phyloP scores from a whole-genome alignment of 352 stramenopile species.

The Phytophthora sansomeana region DNA sequence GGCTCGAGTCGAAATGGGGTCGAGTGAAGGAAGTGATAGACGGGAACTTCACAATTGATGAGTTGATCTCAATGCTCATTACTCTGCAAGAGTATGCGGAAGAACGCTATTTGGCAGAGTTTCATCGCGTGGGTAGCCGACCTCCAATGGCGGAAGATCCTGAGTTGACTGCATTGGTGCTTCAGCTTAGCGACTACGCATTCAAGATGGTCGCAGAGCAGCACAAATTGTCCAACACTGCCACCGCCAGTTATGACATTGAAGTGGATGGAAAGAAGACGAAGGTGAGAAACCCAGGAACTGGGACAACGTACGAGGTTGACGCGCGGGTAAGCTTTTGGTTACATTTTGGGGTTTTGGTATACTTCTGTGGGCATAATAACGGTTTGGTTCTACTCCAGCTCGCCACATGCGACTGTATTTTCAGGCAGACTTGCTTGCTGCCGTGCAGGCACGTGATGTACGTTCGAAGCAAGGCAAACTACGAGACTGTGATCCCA shows the following conservation, averaged over 20 bases:
- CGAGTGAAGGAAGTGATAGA: too few species aligned
- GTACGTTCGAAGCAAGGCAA: slow-evolving; percentile 1
- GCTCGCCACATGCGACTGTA: not conserved
- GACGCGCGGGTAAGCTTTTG: slow-evolving; percentile 14
- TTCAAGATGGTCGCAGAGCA: not conserved
- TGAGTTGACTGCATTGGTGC: not conserved
- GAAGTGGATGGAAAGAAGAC: not conserved
- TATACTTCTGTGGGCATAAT: not conserved
- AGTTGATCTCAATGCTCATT: too few species aligned
- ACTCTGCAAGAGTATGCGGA: too few species aligned
- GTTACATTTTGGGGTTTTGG: slow-evolving; percentile 7
- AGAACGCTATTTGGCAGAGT: too few species aligned
- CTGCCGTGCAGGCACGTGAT: slow-evolving; percentile 14
- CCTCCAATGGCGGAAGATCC: too few species aligned
- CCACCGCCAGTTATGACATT: not conserved
- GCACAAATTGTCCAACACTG: not conserved
- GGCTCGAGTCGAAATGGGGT: too few species aligned
- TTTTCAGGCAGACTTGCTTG: slow-evolving; percentile 9
- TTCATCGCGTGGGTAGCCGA: too few species aligned
- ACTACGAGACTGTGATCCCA: slow-evolving; percentile 10
- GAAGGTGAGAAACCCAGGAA: not conserved
- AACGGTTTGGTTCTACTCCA: not conserved
- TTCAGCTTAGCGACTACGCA: not conserved
- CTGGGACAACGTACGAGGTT: not conserved
- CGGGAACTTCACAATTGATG: too few species aligned